Evolutionary conservation across 306 rosid genomes (phyloP).

Genomic region (Lagenaria siceraria): DNA sequence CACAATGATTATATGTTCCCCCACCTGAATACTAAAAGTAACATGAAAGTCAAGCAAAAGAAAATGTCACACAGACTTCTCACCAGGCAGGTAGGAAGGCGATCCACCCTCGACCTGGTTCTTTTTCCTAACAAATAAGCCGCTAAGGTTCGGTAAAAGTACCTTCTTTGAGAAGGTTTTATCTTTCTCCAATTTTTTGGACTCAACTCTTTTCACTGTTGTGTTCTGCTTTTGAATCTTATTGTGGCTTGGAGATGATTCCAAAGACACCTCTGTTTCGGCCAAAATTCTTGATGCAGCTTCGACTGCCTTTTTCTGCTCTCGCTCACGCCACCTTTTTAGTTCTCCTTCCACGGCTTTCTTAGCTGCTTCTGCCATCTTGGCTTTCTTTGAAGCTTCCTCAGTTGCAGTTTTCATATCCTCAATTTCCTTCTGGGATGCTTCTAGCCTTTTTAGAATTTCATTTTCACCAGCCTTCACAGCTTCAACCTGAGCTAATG

Average conservation of each 20-base stretch:
- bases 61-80: constrained; percentile 42
- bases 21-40: constrained; percentile 28
- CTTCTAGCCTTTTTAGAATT: constrained; percentile 49
- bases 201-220: constrained; percentile 27
- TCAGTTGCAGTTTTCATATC: constrained; percentile 57
- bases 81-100: constrained; percentile 88
- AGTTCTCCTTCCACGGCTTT: constrained; percentile 86
- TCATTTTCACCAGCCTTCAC: constrained; percentile 96
- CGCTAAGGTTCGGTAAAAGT: constrained; percentile 56
- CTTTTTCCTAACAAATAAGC: constrained; percentile 68
- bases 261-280: constrained; percentile 40
- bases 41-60: constrained; percentile 15
- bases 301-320: constrained; percentile 86
- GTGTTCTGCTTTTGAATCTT: constrained; percentile 44
- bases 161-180: constrained; percentile 62
- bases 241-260: constrained; percentile 63
- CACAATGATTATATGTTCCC: constrained; percentile 27
- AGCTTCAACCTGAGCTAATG: constrained; percentile 94
- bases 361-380: constrained; percentile 96
- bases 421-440: constrained; percentile 65
- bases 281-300: constrained; percentile 78
- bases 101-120: constrained; percentile 80
- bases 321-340: constrained; percentile 79
- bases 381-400: constrained; percentile 68
- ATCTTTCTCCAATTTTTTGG: constrained; percentile 44